Base-by-base conservation (phyloP, 2,329 filamentous ascomycete genomes). In the Akanthomyces muscarius region DNA sequence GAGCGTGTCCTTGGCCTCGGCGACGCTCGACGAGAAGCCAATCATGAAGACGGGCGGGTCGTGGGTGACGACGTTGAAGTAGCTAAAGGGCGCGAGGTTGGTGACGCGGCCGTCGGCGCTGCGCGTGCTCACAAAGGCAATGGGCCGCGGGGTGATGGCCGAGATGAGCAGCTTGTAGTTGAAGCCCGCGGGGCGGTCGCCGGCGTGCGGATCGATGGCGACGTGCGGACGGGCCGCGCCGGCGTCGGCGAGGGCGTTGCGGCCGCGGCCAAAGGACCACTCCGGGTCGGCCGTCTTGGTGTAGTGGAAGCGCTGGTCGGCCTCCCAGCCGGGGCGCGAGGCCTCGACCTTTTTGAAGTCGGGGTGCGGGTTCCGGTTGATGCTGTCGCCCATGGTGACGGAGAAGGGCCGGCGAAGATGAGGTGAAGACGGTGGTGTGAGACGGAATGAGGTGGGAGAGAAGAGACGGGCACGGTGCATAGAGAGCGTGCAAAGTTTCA, bases 141-240 rank as follows among this genome's bases (percentile, higher is more conserved):
- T 89, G 14, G 94, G 94, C 14, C 94, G 86, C 1, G 94, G 94
- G 18, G 92, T 83, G 68, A 97, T 86, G 66, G 86, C 87, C 21
- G 87, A 90, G 75, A 97, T 96, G 65, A 97, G 81, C 16, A 97
- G 84, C 77, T 96, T 97, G 84, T 98, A 97, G 82, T 97, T 97
- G 77, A 84, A 86, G 1, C 80, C 77, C 0, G 85, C 77, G 0
- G 86, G 82, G 0, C 93, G 84, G 38, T 87, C 90, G 33, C 86
- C 78, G 62, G 83, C 88, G 73, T 93, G 87, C 0, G 93, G 93
- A 74, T 97, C 89, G 69, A 97, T 96, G 71, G 87, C 79, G 67
- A 94, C 76, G 77, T 97, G 91, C 38, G 61, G 57, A 64, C 86
- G 84, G 61, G 52, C 64, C 42, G 63, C 62, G 65, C 66, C 64